These are phyloP conservation scores for Ogataea nakhonphanomensis DNA, from an alignment of 805 yeast genomes.

Conservation along the genomic window DNA sequence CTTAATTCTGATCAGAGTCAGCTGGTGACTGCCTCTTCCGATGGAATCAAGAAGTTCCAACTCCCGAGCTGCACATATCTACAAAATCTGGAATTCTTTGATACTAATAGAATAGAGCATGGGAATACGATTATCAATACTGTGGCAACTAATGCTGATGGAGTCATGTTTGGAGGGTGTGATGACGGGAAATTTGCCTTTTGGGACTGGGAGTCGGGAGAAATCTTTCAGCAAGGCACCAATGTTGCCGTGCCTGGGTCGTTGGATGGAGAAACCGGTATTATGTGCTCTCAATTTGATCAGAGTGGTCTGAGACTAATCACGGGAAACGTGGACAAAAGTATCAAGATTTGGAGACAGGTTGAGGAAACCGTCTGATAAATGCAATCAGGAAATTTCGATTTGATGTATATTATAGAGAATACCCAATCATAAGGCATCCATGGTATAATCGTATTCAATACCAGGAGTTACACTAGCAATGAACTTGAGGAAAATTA, in stretches of 20 bases:
- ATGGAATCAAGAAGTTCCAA: conserved; percentile 80
- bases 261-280: conserved; percentile 59
- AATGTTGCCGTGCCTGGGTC: conserved; percentile 71
- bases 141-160: conserved; percentile 55
- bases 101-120: conserved; percentile 31
- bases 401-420: not conserved
- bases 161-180: conserved; percentile 73
- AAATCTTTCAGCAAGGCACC: conserved; percentile 48
- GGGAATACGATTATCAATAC: conserved; percentile 60
- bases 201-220: conserved; percentile 75
- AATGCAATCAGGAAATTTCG: no score
- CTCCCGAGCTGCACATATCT: conserved; percentile 71
- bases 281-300: conserved; percentile 72
- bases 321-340: conserved; percentile 89
- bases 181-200: conserved; percentile 78
- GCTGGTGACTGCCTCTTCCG: conserved; percentile 76
- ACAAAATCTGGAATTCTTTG: conserved; percentile 47
- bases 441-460: conserved; percentile 98
- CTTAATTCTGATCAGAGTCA: conserved; percentile 69
- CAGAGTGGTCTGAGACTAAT: conserved; percentile 74
- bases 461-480: conserved; percentile 97
- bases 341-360: conserved; percentile 71
- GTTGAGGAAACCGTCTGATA: conserved; percentile 25
- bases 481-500: conserved; percentile 88
- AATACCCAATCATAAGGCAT: conserved; percentile 53